These are phyloP conservation scores for Xylaria hypoxylon DNA, from an alignment of 2,329 filamentous ascomycete genomes.

Conservation along the genomic window DNA sequence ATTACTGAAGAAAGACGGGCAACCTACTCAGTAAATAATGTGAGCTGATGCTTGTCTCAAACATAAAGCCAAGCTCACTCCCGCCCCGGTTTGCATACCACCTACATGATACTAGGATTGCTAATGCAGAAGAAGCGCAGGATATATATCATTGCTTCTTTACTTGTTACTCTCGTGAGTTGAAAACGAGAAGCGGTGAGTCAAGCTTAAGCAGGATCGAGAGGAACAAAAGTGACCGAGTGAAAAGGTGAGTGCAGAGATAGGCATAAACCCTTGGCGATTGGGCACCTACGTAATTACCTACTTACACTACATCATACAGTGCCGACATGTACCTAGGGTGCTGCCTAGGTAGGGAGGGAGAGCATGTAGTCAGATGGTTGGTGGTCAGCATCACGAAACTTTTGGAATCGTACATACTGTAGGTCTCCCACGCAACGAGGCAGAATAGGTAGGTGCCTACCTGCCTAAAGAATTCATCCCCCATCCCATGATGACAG, in stretches of 20 bases:
- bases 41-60: slow-evolving; percentile 6
- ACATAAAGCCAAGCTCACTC: slow-evolving; percentile 7
- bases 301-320: slow-evolving; percentile 29
- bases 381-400: slow-evolving; percentile 28
- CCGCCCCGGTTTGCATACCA: slow-evolving; percentile 23
- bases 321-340: slow-evolving; percentile 11
- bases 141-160: slow-evolving; percentile 15
- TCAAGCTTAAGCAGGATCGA: slow-evolving; percentile 7
- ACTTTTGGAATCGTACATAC: slow-evolving; percentile 22
- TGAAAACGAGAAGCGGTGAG: slow-evolving; percentile 32
- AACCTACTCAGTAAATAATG: background rate
- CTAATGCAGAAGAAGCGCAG: slow-evolving; percentile 5
- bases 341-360: background rate
- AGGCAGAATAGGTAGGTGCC: slow-evolving; percentile 10
- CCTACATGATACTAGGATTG: background rate
- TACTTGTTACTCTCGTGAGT: slow-evolving; percentile 13
- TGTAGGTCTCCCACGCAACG: slow-evolving; percentile 3
- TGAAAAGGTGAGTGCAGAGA: slow-evolving; percentile 21
- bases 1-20: no score
- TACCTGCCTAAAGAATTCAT: background rate
- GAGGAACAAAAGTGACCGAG: slow-evolving; percentile 7
- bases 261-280: slow-evolving; percentile 10
- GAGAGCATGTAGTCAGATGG: slow-evolving; percentile 1
- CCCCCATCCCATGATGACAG: slow-evolving; percentile 8
- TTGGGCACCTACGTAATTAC: slow-evolving; percentile 17